Evolutionary conservation across 176 grass and related monocot genomes (phyloP).

Genomic region (Secale cereale): DNA sequence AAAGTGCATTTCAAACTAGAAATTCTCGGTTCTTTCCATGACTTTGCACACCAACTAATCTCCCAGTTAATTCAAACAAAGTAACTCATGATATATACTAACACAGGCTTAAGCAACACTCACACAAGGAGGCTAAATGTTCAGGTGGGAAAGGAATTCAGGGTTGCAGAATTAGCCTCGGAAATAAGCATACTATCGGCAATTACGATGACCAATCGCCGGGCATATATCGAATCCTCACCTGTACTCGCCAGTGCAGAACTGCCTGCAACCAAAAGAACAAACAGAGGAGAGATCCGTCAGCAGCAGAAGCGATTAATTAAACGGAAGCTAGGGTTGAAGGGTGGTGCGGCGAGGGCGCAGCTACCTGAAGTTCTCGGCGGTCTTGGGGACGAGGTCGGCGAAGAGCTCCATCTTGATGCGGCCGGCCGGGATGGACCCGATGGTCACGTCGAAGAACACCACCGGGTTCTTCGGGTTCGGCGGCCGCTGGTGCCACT

Average conservation of each 20-base stretch:
- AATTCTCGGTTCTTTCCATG: neutral
- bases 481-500: constrained; percentile 88
- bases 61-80: neutral
- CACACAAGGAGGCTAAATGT: neutral
- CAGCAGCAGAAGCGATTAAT: neutral
- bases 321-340: constrained; percentile 27
- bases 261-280: constrained; percentile 61
- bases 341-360: neutral
- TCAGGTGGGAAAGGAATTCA: neutral
- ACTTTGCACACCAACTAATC: neutral
- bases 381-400: constrained; percentile 81
- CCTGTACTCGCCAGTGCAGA: constrained; percentile 99
- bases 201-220: neutral
- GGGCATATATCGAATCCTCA: neutral
- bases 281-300: constrained; percentile 32
- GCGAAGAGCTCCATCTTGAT: constrained; percentile 99
- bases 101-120: neutral
- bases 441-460: constrained; percentile 98
- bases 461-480: constrained; percentile 94
- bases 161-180: neutral
- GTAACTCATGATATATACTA: neutral
- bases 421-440: constrained; percentile 87
- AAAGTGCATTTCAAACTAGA: neutral
- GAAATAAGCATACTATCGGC: neutral
- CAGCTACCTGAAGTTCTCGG: constrained; percentile 83